Evolutionary conservation across 1,284 basidiomycete genomes (phyloP), one percentile per base, ranked within the genome.

Genomic region (Heterobasidion parviporum): DNA sequence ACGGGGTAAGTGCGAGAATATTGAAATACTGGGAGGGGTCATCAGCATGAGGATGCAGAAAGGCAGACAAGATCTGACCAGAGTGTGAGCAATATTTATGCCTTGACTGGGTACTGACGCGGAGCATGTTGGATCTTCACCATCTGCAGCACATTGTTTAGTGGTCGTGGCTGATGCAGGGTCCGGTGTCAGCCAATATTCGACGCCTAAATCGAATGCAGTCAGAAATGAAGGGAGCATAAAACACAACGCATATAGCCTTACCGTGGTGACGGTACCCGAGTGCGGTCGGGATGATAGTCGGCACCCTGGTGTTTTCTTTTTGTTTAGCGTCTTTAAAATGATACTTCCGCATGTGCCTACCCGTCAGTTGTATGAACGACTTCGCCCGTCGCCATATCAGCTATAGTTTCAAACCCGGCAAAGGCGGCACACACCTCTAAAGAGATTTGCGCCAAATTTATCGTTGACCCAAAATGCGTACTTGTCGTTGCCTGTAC

Each of bases 221-320:
- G 33, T 46, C 4, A 26, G 26, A 41, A 32, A 43, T 38, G 16
- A 43, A 15, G 3, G 34, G 36, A n/a, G n/a, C 32, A 56, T 43
- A 9, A 10, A 10, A 46, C 0, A 33, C 12, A 38, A 50, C 26
- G 50, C 34, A 36, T 15, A 33, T 16, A 34, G 32, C 6, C 61
- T 44, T 60, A 72, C 76, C 74, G 55, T 77, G 75, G 55, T 79
- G 77, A 54, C 68, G 67, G 62, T 75, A 79, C 15, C 76, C 76
- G 4, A 77, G 54, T 4, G 56, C 57, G 2, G 56, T 69, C 1
- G 76, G 73, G 18, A 77, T 73, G 52, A 76, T 69, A 0, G 75
- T 79, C 1, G 77, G 75, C 10, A 78, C 75, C 1, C 76, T 77
- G 43, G 5, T 41, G 6, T 7, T 41, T n/a, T 10, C 2, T 10